Conservation (phyloP, 495 filamentous ascomycete genomes). For the Aspergillus sclerotioniger region DNA sequence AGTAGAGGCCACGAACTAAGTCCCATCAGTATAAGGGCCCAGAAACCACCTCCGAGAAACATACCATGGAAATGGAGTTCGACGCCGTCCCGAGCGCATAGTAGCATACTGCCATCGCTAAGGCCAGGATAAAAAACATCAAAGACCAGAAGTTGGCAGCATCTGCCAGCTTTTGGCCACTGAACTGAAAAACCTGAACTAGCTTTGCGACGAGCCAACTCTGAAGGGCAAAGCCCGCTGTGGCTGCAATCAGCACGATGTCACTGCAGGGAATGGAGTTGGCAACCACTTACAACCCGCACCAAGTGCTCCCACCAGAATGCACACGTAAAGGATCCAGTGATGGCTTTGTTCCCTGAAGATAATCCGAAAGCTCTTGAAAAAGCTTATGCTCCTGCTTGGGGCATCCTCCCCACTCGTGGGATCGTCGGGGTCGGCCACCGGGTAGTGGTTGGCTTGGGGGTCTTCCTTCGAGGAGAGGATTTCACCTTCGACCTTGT, state of each 20-base stretch:
- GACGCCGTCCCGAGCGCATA: conserved; percentile 50
- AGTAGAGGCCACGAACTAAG: conserved; percentile 44
- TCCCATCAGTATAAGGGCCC: background rate
- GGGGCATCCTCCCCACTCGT: conserved; percentile 47
- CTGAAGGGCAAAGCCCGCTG: conserved; percentile 44
- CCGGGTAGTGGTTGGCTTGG: background rate
- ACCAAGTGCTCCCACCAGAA: conserved; percentile 46
- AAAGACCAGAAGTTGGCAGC: conserved; percentile 59
- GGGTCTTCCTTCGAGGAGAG: background rate
- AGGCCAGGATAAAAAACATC: conserved; percentile 61
- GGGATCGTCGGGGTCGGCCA: background rate
- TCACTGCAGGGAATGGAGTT: conserved; percentile 21
- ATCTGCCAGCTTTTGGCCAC: conserved; percentile 24
- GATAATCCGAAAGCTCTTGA: conserved; percentile 42
- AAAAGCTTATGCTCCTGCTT: conserved; percentile 32
- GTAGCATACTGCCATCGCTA: conserved; percentile 47
- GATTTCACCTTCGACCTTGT: background rate
- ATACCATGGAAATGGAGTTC: conserved; percentile 11
- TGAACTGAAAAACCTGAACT: conserved; percentile 35
- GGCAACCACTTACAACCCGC: conserved; percentile 45
- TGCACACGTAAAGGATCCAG: conserved; percentile 47
- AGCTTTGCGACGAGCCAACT: conserved; percentile 36
- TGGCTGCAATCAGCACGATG: conserved; percentile 18
- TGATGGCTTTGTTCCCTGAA: conserved; percentile 46
- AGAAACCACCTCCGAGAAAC: background rate